Percentiles rank a stretch among this genome's conserved stretches.
Evolutionary conservation across 208 protist genomes (phyloP).

Genomic region (Wallacemonas rigidus): DNA sequence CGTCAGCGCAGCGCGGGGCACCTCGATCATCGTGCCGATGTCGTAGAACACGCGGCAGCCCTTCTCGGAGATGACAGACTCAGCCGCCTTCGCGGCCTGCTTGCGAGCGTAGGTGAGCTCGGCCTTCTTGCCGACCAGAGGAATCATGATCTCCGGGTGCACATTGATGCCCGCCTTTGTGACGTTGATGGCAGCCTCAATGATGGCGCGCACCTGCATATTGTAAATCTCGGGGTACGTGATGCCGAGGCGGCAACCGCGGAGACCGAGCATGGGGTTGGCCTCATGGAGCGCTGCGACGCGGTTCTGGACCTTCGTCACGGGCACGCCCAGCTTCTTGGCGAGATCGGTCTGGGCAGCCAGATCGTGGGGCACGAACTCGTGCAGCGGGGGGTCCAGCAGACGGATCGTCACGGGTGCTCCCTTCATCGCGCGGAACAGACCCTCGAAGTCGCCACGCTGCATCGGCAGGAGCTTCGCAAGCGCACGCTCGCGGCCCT

Average conservation of each 20-base stretch:
- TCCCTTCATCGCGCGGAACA: conserved; percentile 92
- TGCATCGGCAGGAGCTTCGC: conserved; percentile 90
- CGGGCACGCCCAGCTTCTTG: conserved; percentile 55
- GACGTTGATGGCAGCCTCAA: conserved; percentile 88
- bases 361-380: conserved; percentile 93
- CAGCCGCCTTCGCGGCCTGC: conserved; percentile 65
- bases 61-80: conserved; percentile 45
- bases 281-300: conserved; percentile 88
- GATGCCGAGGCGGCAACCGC: conserved; percentile 93
- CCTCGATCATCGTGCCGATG: conserved; percentile 95
- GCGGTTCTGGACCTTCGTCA: conserved; percentile 65
- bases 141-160: conserved; percentile 94
- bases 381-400: conserved; percentile 96
- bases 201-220: conserved; percentile 94
- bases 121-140: conserved; percentile 81
- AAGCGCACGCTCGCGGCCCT: conserved; percentile 78
- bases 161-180: conserved; percentile 57
- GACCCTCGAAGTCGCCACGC: conserved; percentile 87
- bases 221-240: conserved; percentile 95
- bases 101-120: conserved; percentile 86
- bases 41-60: conserved; percentile 69
- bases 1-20: conserved; percentile 82
- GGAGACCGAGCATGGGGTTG: conserved; percentile 96
- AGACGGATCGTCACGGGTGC: conserved; percentile 92
- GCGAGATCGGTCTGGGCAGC: conserved; percentile 72